Evolutionary conservation across 2,329 filamentous ascomycete genomes (phyloP).

Genomic region (Cladosporium austrohemisphaericum): DNA sequence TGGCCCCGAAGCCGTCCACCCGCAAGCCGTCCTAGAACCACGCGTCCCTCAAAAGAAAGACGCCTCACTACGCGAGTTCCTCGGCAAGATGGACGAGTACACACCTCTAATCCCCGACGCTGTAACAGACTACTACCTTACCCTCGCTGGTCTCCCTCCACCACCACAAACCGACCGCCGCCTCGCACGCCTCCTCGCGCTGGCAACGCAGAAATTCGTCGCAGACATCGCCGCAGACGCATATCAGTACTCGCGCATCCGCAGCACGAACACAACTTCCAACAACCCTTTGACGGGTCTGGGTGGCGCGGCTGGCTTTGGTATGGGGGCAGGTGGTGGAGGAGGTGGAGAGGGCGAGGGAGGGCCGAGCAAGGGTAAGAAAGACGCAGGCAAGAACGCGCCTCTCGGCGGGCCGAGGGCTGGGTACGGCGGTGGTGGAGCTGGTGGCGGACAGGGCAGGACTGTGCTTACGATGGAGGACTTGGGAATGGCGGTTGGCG

Average conservation of each 20-base stretch:
- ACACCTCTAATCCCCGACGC: conserved; percentile 98
- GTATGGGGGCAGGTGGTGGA: conserved; percentile 55
- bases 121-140: conserved; percentile 97
- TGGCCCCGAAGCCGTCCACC: conserved; percentile 37
- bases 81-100: conserved; percentile 97
- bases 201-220: conserved; percentile 99
- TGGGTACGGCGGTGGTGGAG: conserved; percentile 74
- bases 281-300: conserved; percentile 90
- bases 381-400: conserved; percentile 34
- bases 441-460: conserved; percentile 81
- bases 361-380: conserved; percentile 37
- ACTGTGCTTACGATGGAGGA: conserved; percentile 99
- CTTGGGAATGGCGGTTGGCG: conserved; percentile 92
- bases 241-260: conserved; percentile 95
- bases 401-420: conserved; percentile 48
- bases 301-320: conserved; percentile 69
- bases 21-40: conserved; percentile 33
- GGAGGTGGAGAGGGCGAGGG: conserved; percentile 43
- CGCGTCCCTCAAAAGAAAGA: conserved; percentile 81
- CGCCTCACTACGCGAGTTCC: conserved; percentile 83
- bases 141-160: conserved; percentile 87
- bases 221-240: conserved; percentile 95
- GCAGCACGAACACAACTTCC: conserved; percentile 82
- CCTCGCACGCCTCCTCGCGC: conserved; percentile 85
- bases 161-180: conserved; percentile 86